These are phyloP conservation scores for Tetrahymena thermophila DNA, from an alignment of 73 alveolate genomes.

Conservation along the genomic window DNA sequence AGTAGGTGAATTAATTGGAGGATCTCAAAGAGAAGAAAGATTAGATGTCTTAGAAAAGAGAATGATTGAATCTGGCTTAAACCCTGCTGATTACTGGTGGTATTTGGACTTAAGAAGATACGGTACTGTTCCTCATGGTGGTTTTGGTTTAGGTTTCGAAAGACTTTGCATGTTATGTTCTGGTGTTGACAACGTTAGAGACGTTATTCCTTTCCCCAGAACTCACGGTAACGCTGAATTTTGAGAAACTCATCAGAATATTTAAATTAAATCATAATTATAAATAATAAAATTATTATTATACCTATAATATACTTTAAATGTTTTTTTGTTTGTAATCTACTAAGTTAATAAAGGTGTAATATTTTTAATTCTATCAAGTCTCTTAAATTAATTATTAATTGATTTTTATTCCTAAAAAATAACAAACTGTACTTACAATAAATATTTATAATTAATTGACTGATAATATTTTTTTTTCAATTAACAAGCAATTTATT, in stretches of 20 bases:
- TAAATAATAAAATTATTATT: too few relatives aligned
- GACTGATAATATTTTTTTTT: too few relatives aligned
- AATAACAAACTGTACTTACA: too few relatives aligned
- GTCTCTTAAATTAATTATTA: too few relatives aligned
- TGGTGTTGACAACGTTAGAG: slow-evolving; percentile 98
- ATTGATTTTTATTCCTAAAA: too few relatives aligned
- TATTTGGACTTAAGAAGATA: slow-evolving; percentile 95
- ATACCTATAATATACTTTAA: background rate
- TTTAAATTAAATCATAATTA: background rate
- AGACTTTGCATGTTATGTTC: slow-evolving; percentile 96
- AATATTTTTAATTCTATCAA: background rate
- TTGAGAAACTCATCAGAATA: slow-evolving; percentile 44
- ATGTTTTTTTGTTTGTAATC: background rate
- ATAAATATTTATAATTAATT: too few relatives aligned
- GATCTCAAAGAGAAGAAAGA: slow-evolving; percentile 98
- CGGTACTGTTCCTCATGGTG: slow-evolving; percentile 98
- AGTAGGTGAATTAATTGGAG: slow-evolving; percentile 99
- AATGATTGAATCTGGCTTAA: slow-evolving; percentile 75
- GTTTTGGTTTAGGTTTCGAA: slow-evolving; percentile 99
- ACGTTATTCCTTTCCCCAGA: slow-evolving; percentile 99
- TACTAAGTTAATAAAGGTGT: background rate
- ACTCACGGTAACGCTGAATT: slow-evolving; percentile 98
- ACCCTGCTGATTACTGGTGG: slow-evolving; percentile 91
- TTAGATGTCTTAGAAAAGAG: slow-evolving; percentile 69
- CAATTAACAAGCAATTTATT: too few relatives aligned